Evolutionary conservation across 371 early-diverging fungal genomes (phyloP), one percentile per base, ranked within the genome.

Genomic region (Massospora cicadina): DNA sequence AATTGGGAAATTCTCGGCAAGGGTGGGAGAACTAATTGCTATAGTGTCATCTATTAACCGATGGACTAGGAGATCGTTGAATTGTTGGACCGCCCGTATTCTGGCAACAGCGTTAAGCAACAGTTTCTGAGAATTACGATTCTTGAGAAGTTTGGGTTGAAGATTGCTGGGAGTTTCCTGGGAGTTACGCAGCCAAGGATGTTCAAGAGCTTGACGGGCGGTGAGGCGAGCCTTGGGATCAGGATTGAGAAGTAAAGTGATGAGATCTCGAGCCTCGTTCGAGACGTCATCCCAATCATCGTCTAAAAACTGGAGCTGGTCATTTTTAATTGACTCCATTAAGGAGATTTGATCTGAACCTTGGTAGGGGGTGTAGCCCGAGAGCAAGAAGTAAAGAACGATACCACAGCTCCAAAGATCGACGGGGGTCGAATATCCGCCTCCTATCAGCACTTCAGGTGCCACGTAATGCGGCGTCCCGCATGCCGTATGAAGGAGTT

Each of bases 381-480:
- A 85, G 2, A 91, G 75, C 64, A 93, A 76, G 10, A 88, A 88
- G 74, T 84, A 93, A 1, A 90, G 76, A 65, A 95, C 85, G 43
- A 95, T 89, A 33, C 95, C 95, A 66, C 91, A 75, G 43, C 86
- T 82, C 93, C 93, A 95, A 68, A 91, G 75, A 68, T 95, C 95
- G 28, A 83, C 83, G 65, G 80, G 81, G 62, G 79, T 81, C 57
- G 81, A 80, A 65, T 83, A 81, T 3, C 83, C 83, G 2, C 74
- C 75, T 60, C 80, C 87, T 62, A 77, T 78, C 62, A 92, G 77
- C 24, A 92, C 79, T 68, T 91, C 93, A 23, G 93, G 93, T 1
- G 90, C 88, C 70, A 88, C 89, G 72, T 88, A 92, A 60, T 89
- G 86, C 24, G 88, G 82, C 54, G 87, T 85, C 32, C 93, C 91